Percentiles rank a stretch among this genome's conserved stretches.
Evolutionary conservation across 495 filamentous ascomycete species (phyloP).

Genomic region (Podospora sp.): DNA sequence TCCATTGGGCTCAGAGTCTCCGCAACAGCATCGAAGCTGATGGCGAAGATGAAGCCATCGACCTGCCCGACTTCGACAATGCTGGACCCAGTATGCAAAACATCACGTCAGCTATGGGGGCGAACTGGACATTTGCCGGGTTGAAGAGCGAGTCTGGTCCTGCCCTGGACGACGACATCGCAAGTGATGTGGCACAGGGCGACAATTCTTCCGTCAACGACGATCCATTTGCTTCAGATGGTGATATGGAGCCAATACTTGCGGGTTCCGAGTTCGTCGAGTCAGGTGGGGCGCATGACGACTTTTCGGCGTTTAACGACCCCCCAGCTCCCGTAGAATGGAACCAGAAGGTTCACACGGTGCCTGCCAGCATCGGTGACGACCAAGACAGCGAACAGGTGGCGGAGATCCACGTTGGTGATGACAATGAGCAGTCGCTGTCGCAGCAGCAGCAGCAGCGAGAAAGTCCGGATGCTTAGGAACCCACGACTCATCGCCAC

Average conservation of each 20-base stretch:
- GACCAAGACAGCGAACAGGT: conserved; percentile 44
- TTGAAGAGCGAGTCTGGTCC: conserved; percentile 23
- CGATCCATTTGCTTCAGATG: conserved; percentile 22
- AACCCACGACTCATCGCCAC: not conserved
- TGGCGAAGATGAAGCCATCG: conserved; percentile 38
- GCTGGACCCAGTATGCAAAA: conserved; percentile 31
- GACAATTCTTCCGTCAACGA: conserved; percentile 27
- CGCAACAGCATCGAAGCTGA: conserved; percentile 49
- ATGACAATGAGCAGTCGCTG: conserved; percentile 28
- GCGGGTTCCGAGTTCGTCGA: conserved; percentile 25
- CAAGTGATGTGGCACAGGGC: conserved; percentile 47
- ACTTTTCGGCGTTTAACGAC: conserved; percentile 16
- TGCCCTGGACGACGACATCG: conserved; percentile 33
- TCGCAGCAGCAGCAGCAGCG: conserved; percentile 13
- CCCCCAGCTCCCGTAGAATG: conserved; percentile 28
- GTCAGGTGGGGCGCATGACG: conserved; percentile 24
- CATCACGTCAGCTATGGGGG: conserved; percentile 29
- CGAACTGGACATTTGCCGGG: conserved; percentile 44
- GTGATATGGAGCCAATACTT: conserved; percentile 26
- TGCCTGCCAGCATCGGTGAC: conserved; percentile 33
- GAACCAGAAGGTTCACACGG: conserved; percentile 39
- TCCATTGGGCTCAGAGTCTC: conserved; percentile 27
- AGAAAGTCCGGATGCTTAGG: conserved; percentile 11
- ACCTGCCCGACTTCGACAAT: conserved; percentile 27
- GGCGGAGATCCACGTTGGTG: conserved; percentile 50